Percentiles rank a stretch among this genome's conserved stretches.
Evolutionary conservation across 2,329 filamentous ascomycete species (phyloP).

Genomic region (Cercospora sp.): DNA sequence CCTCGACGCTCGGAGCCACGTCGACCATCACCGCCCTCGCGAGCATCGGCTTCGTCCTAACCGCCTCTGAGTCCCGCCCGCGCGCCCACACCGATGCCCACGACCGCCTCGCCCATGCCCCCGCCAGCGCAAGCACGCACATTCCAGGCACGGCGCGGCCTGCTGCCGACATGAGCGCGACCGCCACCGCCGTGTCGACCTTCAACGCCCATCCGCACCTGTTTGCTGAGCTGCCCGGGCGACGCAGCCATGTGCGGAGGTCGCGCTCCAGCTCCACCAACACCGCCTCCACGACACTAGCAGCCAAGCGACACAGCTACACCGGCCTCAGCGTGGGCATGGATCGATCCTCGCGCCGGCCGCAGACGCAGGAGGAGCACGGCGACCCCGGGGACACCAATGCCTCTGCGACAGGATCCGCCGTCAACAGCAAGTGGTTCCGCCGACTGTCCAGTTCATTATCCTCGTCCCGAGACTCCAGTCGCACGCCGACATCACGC

Average conservation of each 20-base stretch:
- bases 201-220: conserved; percentile 9
- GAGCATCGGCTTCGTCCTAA: conserved; percentile 10
- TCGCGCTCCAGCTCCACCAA: conserved; percentile 15
- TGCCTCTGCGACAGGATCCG: conserved; percentile 15
- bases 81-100: background rate
- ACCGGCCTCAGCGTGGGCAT: conserved; percentile 24
- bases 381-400: conserved; percentile 14
- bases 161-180: conserved; percentile 14
- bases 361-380: conserved; percentile 12
- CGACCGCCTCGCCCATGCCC: background rate
- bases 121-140: conserved; percentile 7
- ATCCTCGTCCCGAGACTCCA: conserved; percentile 39
- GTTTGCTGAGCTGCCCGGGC: conserved; percentile 7
- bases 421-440: conserved; percentile 57
- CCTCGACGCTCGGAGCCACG: conserved; percentile 14
- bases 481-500: conserved; percentile 59
- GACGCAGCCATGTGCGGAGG: conserved; percentile 9
- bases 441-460: conserved; percentile 61
- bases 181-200: conserved; percentile 4
- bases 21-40: conserved; percentile 13
- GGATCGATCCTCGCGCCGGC: conserved; percentile 21
- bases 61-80: background rate
- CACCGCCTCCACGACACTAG: conserved; percentile 5
- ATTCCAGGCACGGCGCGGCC: conserved; percentile 13
- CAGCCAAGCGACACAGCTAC: conserved; percentile 6